Conservation (phyloP, 169 alveolate genomes). For the Plasmodium reichenowi region DNA sequence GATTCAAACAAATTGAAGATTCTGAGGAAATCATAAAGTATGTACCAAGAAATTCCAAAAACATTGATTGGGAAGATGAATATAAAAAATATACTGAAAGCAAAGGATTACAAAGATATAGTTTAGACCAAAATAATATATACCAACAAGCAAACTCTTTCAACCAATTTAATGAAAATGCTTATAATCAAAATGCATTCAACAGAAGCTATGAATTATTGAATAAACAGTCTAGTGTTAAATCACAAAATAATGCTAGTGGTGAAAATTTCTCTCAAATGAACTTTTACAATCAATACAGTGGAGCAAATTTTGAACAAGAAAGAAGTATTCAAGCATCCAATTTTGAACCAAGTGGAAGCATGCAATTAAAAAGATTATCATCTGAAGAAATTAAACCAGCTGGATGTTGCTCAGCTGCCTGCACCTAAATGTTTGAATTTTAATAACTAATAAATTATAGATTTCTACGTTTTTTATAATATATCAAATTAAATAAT, state of each 20-base stretch:
- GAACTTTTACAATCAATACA: constrained; percentile 39
- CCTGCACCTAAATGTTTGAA: constrained; percentile 26
- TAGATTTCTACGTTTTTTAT: background rate
- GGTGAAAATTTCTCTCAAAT: constrained; percentile 60
- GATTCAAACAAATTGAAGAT: constrained; percentile 89
- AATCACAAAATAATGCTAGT: constrained; percentile 34
- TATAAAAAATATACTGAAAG: constrained; percentile 53
- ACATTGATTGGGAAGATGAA: constrained; percentile 89
- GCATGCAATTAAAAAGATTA: constrained; percentile 61
- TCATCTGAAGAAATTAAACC: constrained; percentile 76
- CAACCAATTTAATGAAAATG: constrained; percentile 56
- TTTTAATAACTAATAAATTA: background rate
- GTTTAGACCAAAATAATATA: constrained; percentile 14
- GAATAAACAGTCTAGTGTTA: constrained; percentile 26
- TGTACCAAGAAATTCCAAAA: constrained; percentile 84
- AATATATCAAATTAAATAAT: constrained; percentile 7
- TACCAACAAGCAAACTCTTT: constrained; percentile 42
- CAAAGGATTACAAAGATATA: constrained; percentile 13
- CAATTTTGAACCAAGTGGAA: constrained; percentile 38
- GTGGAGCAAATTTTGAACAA: constrained; percentile 32
- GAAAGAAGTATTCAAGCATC: constrained; percentile 47
- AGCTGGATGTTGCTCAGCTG: constrained; percentile 60
- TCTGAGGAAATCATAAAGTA: constrained; percentile 90
- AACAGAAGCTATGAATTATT: constrained; percentile 30
- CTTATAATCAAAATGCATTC: constrained; percentile 55